Base-by-base conservation (phyloP, 2,329 filamentous ascomycete genomes). In the Beauveria sp. region DNA sequence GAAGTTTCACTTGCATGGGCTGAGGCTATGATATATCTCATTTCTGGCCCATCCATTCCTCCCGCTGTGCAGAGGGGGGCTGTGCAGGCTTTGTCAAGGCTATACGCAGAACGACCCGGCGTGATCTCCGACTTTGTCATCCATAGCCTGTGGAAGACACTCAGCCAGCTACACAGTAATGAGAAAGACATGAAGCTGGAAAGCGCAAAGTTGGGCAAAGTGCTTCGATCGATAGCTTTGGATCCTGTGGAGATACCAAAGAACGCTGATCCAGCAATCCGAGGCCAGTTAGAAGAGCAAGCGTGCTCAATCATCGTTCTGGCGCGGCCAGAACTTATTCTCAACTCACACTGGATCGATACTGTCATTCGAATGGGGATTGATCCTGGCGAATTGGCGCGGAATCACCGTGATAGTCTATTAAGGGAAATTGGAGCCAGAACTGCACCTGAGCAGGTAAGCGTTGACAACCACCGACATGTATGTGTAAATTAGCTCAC, bases 301-400 rank as follows among this genome's bases (percentile, higher is more conserved):
- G 86, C 96, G 67, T 85, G 92, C 65, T 83, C 85, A 6, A 76
- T 97, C 4, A 77, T 96, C 20, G 86, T 96, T 20, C 79, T 99
- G 28, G 88, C 89, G 61, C 88, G 91, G 26, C 81, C 86, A 22
- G 87, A 93, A 63, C 77, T 99, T 42, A 83, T 98, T 62, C 88
- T 91, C 0, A 84, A 84, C 63, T 81, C 86, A 22, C 90, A 84
- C 64, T 99, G 96, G 96, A 98, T 99, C 69, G 88, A 95, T 47
- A 77, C 92, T 3, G 96, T 91, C 69, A 80, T 98, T 60, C 86
- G 86, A 63, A 87, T 89, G 66, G 88, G 87, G 14, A 78, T 91
- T 14, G 95, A 99, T 72, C 95, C 95, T 5, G 93, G 93, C 20
- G 78, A 83, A 24, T 80, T 99, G 61, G 90, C 88, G 2, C 79